Evolutionary conservation across 306 rosid genomes (phyloP).

Genomic region (Begonia masoniana): DNA sequence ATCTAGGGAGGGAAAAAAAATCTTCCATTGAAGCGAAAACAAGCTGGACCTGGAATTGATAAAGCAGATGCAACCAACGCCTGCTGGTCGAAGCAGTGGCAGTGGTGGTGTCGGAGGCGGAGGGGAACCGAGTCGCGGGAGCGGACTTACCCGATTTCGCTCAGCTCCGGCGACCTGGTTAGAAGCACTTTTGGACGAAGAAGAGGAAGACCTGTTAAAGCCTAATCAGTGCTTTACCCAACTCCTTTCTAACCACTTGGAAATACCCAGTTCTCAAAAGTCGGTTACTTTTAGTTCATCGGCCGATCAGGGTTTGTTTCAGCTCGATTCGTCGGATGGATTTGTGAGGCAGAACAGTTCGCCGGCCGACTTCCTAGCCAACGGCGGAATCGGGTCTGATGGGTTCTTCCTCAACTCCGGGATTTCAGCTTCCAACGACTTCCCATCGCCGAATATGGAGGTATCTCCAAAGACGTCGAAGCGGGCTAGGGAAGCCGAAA

Average conservation of each 20-base stretch:
- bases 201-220: slow-evolving; percentile 36
- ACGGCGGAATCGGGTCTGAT: slow-evolving; percentile 19
- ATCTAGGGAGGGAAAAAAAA: neutral
- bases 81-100: slow-evolving; percentile 17
- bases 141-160: slow-evolving; percentile 43
- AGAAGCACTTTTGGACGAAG: slow-evolving; percentile 59
- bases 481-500: slow-evolving; percentile 19
- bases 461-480: slow-evolving; percentile 3
- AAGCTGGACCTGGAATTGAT: too few species aligned
- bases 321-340: slow-evolving; percentile 10
- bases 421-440: slow-evolving; percentile 18
- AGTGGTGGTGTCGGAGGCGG: slow-evolving; percentile 14
- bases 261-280: slow-evolving; percentile 5
- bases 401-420: slow-evolving; percentile 22
- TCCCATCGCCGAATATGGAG: slow-evolving; percentile 4
- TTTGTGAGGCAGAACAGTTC: slow-evolving; percentile 41
- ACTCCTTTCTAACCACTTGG: slow-evolving; percentile 27
- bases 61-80: slow-evolving; percentile 51
- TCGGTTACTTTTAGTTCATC: slow-evolving; percentile 12
- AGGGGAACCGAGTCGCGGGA: slow-evolving; percentile 7
- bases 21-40: neutral
- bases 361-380: slow-evolving; percentile 40
- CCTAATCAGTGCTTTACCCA: slow-evolving; percentile 52
- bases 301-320: slow-evolving; percentile 13
- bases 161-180: slow-evolving; percentile 80